Evolutionary conservation across 768 basidiomycete genomes (phyloP), one percentile per base, ranked within the genome.

Genomic region (Psilocybe cubensis): DNA sequence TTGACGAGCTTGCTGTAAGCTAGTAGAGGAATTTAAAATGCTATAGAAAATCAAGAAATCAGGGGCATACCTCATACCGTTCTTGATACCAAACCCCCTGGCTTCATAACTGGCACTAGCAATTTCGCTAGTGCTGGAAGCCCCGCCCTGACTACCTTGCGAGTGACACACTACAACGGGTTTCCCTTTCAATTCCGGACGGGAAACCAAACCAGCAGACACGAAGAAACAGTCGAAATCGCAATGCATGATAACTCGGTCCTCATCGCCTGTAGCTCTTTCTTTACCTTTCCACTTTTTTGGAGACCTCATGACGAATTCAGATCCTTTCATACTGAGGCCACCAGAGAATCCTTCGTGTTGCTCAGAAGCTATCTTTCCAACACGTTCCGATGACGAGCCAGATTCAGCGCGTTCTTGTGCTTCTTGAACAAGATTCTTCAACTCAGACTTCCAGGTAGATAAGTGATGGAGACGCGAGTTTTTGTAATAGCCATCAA

Each of bases 151-250:
- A 2, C 69, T 74, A 0, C 88, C 88, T 66, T 94, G 92, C 7
- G 95, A 94, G 72, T 99, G 97, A 66, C 97, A 99, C 0, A 99
- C 97, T 0, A 96, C 95, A 8, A 90, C 87, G 0, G 97, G 93
- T 68, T 91, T 93, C 1, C 95, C 94, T 52, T 84, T 84, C 43
- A 97, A 72, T 57, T 96, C 83, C 0, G 94, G 92, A 1, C 94
- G 79, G 56, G 80, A 85, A 2, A 92, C 78, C 49, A 96, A 73
- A 0, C 94, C 93, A n/a, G 89, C 96, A 1, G 92, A 88, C 10
- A 98, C 96, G 68, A 99, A 99, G 79, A 98, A 98, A 61, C 89
- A 94, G 66, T 99, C 97, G 62, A 98, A 98, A 70, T 95, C 93
- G 63, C 91, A 92, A 65, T 95, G 93, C 91, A 95, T 92, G 65